These are phyloP conservation scores for Sporothrix inflata DNA, from an alignment of 2,329 filamentous ascomycete genomes.

Conservation along the genomic window DNA sequence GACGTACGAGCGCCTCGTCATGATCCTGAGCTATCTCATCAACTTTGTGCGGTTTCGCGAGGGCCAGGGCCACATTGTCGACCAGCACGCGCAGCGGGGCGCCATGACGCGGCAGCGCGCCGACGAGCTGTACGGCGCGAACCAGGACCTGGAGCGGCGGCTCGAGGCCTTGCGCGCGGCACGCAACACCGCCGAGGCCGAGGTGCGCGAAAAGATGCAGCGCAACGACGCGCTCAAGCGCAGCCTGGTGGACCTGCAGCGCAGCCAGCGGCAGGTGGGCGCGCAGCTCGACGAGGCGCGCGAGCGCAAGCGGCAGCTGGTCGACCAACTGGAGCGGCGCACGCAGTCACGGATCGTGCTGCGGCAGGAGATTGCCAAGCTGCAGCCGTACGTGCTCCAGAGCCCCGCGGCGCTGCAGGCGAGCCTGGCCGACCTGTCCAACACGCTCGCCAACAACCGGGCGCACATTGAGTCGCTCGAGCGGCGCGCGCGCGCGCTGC, in stretches of 20 bases:
- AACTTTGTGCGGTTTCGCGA: constrained; percentile 98
- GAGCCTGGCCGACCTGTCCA: constrained; percentile 78
- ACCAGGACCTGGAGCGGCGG: constrained; percentile 81
- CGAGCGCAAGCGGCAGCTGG: constrained; percentile 75
- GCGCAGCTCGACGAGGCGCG: constrained; percentile 83
- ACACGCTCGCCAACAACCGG: constrained; percentile 77
- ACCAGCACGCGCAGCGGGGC: constrained; percentile 89
- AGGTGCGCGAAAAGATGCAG: constrained; percentile 81
- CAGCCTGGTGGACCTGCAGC: constrained; percentile 75
- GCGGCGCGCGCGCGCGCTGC: constrained; percentile 81
- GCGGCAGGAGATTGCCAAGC: constrained; percentile 83
- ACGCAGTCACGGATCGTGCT: constrained; percentile 70
- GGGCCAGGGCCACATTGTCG: constrained; percentile 85
- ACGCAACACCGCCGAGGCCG: constrained; percentile 76
- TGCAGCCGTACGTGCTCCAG: constrained; percentile 89
- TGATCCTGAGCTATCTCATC: constrained; percentile 97
- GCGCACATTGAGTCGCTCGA: constrained; percentile 85
- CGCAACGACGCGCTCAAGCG: constrained; percentile 87
- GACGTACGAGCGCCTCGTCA: constrained; percentile 85
- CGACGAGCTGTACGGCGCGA: constrained; percentile 81
- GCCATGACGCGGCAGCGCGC: constrained; percentile 86
- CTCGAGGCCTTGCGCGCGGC: constrained; percentile 81
- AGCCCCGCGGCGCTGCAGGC: constrained; percentile 83
- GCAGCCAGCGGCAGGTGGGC: constrained; percentile 80
- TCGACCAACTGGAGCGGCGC: constrained; percentile 71